These are phyloP conservation scores for Beauveria rudraprayagi DNA, from an alignment of 2,329 filamentous ascomycete genomes.

Conservation along the genomic window DNA sequence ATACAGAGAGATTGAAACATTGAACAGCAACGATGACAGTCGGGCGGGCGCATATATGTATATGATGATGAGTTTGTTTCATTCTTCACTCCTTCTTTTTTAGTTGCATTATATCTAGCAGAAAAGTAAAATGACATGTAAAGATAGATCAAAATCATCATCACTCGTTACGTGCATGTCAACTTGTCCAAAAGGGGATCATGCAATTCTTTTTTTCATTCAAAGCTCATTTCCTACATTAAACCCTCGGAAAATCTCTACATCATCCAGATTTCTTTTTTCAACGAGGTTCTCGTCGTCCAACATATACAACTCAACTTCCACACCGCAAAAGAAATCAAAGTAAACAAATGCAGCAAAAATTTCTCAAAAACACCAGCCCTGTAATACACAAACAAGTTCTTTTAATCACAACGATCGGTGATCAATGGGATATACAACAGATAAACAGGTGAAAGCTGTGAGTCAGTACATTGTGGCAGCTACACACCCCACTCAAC, in stretches of 20 bases:
- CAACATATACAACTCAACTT: not conserved
- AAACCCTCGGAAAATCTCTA: not conserved
- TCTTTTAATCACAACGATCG: not conserved
- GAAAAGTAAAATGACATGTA: not conserved
- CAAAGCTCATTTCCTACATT: slow-evolving; percentile 7
- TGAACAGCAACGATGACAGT: not conserved
- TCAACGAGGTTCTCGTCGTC: not conserved
- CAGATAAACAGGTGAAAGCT: not conserved
- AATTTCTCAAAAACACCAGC: not conserved
- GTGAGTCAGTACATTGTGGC: not conserved
- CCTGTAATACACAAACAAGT: slow-evolving; percentile 3
- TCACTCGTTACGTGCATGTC: too few relatives aligned
- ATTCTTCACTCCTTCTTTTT: not conserved
- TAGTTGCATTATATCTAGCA: not conserved
- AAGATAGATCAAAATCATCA: too few relatives aligned
- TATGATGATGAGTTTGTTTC: not conserved
- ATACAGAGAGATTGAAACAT: not conserved
- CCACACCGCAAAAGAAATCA: slow-evolving; percentile 10
- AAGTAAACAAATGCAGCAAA: slow-evolving; percentile 2
- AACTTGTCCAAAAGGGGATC: not conserved
- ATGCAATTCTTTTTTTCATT: not conserved
- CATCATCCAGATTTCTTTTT: not conserved
- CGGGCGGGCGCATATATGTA: not conserved
- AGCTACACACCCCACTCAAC: slow-evolving; percentile 15
- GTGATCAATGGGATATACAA: not conserved